Percentiles rank a stretch among this genome's conserved stretches.
These are phyloP conservation scores for Multifurca ochricompacta DNA, from an alignment of 768 basidiomycete genomes.

Conservation along the genomic window DNA sequence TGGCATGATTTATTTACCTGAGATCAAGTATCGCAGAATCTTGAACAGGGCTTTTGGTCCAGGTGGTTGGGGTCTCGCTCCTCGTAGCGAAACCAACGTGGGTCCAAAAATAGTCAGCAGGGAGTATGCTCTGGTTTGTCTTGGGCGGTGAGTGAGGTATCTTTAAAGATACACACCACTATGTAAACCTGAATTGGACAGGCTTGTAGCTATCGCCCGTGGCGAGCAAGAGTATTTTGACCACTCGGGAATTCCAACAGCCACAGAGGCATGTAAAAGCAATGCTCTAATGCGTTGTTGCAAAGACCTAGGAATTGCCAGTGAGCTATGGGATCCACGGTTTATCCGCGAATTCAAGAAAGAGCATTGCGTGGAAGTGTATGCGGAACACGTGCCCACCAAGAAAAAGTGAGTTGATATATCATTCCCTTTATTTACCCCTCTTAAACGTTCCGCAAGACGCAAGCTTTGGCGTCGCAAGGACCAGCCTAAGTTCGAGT, in stretches of 20 bases:
- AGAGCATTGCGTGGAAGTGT: conserved; percentile 77
- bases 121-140: conserved; percentile 91
- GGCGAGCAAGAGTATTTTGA: conserved; percentile 98
- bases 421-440: not conserved
- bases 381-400: conserved; percentile 71
- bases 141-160: conserved; percentile 62
- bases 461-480: conserved; percentile 88
- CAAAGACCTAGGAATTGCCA: conserved; percentile 93
- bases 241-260: conserved; percentile 82
- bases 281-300: conserved; percentile 97
- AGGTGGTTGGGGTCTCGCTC: conserved; percentile 95
- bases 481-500: conserved; percentile 77
- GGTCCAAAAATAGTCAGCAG: conserved; percentile 81
- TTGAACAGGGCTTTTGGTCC: conserved; percentile 93
- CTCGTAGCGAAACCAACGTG: conserved; percentile 86
- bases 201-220: conserved; percentile 82
- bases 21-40: conserved; percentile 92
- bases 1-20: conserved; percentile 89
- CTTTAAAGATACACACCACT: not conserved
- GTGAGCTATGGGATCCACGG: conserved; percentile 95
- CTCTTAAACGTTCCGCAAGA: conserved; percentile 35
- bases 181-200: conserved; percentile 26
- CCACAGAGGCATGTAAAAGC: conserved; percentile 91
- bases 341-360: conserved; percentile 92
- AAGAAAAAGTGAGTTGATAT: conserved; percentile 76